A percentile compares a stretch with the other conserved stretches of the same genome.
phyloP scores from a whole-genome alignment of 257 asterid species.

The Schizonepeta tenuifolia region DNA sequence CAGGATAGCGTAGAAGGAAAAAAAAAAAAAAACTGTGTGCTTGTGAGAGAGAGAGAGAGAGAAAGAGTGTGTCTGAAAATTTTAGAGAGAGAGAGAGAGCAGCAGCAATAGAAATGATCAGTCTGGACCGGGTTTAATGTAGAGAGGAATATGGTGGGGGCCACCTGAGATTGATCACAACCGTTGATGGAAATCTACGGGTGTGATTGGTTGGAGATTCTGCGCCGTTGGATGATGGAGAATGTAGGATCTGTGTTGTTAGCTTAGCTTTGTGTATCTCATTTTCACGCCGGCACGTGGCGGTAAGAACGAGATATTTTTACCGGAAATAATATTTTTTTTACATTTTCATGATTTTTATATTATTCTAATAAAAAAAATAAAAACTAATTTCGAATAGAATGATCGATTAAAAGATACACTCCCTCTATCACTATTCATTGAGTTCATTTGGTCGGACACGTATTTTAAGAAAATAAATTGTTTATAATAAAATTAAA shows the following conservation, averaged over 20 bases:
- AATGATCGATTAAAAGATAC: too few relatives aligned
- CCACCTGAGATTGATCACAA: conserved; percentile 31
- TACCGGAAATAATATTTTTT: not conserved
- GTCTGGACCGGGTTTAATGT: conserved; percentile 44
- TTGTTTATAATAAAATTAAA: too few relatives aligned
- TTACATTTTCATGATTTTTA: not conserved
- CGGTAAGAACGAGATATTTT: conserved; percentile 8
- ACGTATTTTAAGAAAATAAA: too few relatives aligned
- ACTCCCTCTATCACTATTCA: too few relatives aligned
- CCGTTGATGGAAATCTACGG: conserved; percentile 47
- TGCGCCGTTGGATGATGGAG: conserved; percentile 48
- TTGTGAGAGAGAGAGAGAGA: not conserved
- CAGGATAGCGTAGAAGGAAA: too few relatives aligned
- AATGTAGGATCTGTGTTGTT: conserved; percentile 49
- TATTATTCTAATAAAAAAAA: too few relatives aligned
- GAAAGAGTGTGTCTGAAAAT: not conserved
- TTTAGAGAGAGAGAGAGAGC: conserved; percentile 32
- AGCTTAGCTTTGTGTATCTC: conserved; percentile 29
- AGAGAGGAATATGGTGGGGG: conserved; percentile 45
- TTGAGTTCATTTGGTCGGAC: too few relatives aligned
- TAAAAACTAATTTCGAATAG: too few relatives aligned
- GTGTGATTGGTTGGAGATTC: not conserved
- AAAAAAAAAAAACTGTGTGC: conserved; percentile 23
- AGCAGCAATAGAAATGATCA: conserved; percentile 36
- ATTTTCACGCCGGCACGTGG: conserved; percentile 49